These are phyloP conservation scores for Globisporangium canariense DNA, from an alignment of 352 stramenopile genomes.

Conservation along the genomic window DNA sequence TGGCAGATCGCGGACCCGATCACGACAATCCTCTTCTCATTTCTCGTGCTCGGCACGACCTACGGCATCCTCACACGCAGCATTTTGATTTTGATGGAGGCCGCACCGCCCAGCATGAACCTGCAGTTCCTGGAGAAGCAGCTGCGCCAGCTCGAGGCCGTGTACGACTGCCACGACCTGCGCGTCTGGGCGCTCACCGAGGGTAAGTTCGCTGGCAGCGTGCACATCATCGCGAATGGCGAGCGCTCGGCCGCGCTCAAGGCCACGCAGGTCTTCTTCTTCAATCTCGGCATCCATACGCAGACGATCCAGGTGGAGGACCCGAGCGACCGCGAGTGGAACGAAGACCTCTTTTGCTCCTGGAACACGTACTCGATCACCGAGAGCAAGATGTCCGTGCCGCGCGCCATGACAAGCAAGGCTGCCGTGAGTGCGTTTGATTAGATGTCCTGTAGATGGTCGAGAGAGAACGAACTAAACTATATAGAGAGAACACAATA, in stretches of 20 bases:
- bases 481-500: neutral
- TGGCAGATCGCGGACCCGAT: slow-evolving; percentile 97
- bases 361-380: slow-evolving; percentile 45
- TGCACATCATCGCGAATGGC: slow-evolving; percentile 86
- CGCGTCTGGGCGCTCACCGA: slow-evolving; percentile 97
- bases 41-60: slow-evolving; percentile 93
- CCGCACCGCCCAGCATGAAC: slow-evolving; percentile 71
- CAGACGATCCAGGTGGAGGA: slow-evolving; percentile 75
- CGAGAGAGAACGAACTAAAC: neutral
- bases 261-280: slow-evolving; percentile 51
- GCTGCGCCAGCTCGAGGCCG: slow-evolving; percentile 56
- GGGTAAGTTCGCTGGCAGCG: slow-evolving; percentile 82
- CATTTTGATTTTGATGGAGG: slow-evolving; percentile 94
- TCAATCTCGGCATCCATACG: slow-evolving; percentile 47
- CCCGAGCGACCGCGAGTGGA: slow-evolving; percentile 50
- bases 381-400: slow-evolving; percentile 75
- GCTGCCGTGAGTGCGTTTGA: slow-evolving; percentile 29
- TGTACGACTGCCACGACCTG: slow-evolving; percentile 97
- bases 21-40: slow-evolving; percentile 95
- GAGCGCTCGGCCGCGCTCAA: slow-evolving; percentile 45
- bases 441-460: slow-evolving; percentile 16
- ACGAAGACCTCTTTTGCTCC: slow-evolving; percentile 56
- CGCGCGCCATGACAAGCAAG: slow-evolving; percentile 40
- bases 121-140: slow-evolving; percentile 55
- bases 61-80: slow-evolving; percentile 90